Evolutionary conservation across 2,329 filamentous ascomycete species (phyloP).

Genomic region (Fusarium dlaminii): DNA sequence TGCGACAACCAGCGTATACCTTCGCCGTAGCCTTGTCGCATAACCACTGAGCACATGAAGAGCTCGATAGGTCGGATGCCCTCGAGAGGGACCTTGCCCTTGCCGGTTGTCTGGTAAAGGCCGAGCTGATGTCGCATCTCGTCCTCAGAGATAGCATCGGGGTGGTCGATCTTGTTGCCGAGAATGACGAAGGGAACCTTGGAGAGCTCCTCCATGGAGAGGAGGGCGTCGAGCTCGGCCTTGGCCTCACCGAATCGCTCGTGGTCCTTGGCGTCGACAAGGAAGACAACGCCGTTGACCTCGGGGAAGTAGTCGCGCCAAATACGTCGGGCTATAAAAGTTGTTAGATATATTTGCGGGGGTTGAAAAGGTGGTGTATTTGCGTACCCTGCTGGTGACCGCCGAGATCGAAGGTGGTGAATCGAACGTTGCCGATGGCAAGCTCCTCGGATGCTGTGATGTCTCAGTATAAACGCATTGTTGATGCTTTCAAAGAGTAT

Average conservation of each 20-base stretch:
- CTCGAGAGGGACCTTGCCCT: conserved; percentile 92
- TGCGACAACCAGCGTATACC: conserved; percentile 92
- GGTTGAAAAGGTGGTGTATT: background rate
- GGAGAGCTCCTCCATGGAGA: conserved; percentile 94
- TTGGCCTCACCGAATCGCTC: conserved; percentile 95
- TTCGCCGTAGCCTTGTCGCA: conserved; percentile 95
- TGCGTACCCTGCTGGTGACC: conserved; percentile 87
- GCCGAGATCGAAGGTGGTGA: conserved; percentile 93
- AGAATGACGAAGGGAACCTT: conserved; percentile 97
- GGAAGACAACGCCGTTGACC: conserved; percentile 95
- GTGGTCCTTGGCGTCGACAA: conserved; percentile 96
- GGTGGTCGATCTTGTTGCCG: conserved; percentile 99
- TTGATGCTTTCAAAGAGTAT: conserved; percentile 29
- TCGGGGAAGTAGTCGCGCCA: conserved; percentile 99
- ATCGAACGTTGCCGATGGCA: conserved; percentile 90
- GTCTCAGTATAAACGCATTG: conserved; percentile 23
- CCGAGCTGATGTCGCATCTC: conserved; percentile 92
- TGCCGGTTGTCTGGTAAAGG: conserved; percentile 94
- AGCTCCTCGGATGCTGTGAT: conserved; percentile 84
- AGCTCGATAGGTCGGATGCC: conserved; percentile 95
- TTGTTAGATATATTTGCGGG: background rate
- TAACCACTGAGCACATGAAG: conserved; percentile 99
- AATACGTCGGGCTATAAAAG: conserved; percentile 81
- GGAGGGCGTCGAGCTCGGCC: conserved; percentile 93
- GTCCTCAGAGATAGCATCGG: conserved; percentile 93